These are phyloP conservation scores for Chlamydomonas sp. DNA, from an alignment of 139 green algal species.

Conservation along the genomic window DNA sequence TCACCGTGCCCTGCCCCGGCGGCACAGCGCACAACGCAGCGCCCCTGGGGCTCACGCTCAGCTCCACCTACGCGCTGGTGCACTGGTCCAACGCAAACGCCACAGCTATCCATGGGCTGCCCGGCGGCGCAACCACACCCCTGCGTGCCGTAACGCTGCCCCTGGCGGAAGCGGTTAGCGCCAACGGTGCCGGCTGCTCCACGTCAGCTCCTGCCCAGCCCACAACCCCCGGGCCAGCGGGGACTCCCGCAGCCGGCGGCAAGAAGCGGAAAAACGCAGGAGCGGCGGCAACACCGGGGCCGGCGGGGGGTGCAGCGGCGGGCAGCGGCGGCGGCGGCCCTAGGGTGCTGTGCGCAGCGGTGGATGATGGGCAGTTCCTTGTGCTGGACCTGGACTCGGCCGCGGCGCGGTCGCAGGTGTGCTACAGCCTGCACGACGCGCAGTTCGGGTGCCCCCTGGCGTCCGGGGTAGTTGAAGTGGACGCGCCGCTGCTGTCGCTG, in stretches of 20 bases:
- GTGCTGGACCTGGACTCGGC: conserved; percentile 15
- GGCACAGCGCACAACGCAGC: background rate
- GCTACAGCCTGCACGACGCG: conserved; percentile 38
- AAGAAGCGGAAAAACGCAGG: conserved; percentile 31
- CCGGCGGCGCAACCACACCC: background rate
- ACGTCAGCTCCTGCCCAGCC: background rate
- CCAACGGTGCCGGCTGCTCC: conserved; percentile 20
- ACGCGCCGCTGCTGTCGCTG: conserved; percentile 24
- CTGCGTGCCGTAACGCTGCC: conserved; percentile 12
- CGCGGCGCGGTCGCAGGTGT: conserved; percentile 18
- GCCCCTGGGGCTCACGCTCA: conserved; percentile 9
- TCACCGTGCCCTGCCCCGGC: conserved; percentile 17
- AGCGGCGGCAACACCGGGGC: too few species aligned
- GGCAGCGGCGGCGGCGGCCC: background rate
- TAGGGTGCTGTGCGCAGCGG: conserved; percentile 31
- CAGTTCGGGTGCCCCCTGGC: conserved; percentile 44
- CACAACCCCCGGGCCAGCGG: background rate
- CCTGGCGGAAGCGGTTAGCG: background rate
- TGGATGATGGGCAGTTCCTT: conserved; percentile 40
- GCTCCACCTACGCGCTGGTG: conserved; percentile 4
- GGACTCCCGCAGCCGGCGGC: background rate
- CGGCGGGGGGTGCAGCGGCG: background rate
- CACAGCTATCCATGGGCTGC: conserved; percentile 21
- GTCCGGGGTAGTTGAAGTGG: conserved; percentile 13
- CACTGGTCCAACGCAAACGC: conserved; percentile 33